These are phyloP conservation scores for Podila epicladia DNA, from an alignment of 192 early-diverging fungal genomes.

Conservation along the genomic window DNA sequence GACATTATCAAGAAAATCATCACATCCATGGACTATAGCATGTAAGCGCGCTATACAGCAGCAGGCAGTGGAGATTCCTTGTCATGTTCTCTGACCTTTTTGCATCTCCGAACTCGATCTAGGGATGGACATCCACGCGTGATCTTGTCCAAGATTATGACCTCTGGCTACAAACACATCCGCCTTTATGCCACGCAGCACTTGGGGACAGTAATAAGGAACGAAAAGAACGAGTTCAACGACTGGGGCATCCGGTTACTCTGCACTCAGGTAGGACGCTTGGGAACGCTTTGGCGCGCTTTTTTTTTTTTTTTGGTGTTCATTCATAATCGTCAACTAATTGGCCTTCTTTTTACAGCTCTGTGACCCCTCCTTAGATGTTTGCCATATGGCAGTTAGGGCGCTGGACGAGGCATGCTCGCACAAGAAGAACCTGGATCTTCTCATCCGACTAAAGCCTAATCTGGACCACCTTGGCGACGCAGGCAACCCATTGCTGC, in stretches of 20 bases:
- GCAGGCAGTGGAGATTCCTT: background rate
- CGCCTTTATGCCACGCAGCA: conserved; percentile 80
- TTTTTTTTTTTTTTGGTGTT: background rate
- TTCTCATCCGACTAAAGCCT: conserved; percentile 74
- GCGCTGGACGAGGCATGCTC: conserved; percentile 78
- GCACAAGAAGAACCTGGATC: conserved; percentile 70
- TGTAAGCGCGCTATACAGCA: conserved; percentile 42
- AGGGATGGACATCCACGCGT: conserved; percentile 86
- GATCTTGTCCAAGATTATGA: conserved; percentile 85
- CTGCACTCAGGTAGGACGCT: conserved; percentile 65
- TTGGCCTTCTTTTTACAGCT: conserved; percentile 51
- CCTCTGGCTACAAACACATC: conserved; percentile 82
- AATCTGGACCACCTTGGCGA: conserved; percentile 79
- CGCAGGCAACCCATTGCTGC: conserved; percentile 71
- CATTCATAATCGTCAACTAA: background rate
- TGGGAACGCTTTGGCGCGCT: background rate
- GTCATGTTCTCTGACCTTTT: background rate
- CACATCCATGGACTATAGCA: conserved; percentile 75
- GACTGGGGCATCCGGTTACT: conserved; percentile 79
- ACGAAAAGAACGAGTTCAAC: conserved; percentile 64
- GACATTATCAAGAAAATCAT: conserved; percentile 82
- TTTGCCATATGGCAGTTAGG: conserved; percentile 73
- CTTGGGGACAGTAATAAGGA: conserved; percentile 70
- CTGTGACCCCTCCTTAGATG: conserved; percentile 79
- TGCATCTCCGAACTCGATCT: background rate